These are phyloP conservation scores for Lyophyllum decastes DNA, from an alignment of 768 basidiomycete genomes.

Conservation along the genomic window DNA sequence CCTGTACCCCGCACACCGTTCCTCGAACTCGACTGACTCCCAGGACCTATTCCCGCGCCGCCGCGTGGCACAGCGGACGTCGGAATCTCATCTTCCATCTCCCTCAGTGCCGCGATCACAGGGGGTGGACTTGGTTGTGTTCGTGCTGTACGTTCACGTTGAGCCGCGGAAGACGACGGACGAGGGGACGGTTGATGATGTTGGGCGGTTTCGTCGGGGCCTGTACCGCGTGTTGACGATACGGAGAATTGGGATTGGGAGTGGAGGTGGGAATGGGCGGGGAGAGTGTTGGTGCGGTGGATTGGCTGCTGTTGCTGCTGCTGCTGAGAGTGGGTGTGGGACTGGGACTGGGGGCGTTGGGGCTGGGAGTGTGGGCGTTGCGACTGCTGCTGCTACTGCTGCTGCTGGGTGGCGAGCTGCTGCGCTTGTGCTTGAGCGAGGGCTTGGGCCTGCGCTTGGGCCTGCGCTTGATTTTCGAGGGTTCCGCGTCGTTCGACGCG, in stretches of 20 bases:
- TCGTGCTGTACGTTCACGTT: background rate
- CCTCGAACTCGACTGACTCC: constrained; percentile 23
- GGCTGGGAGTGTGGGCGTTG: no score
- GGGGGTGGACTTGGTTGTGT: constrained; percentile 19
- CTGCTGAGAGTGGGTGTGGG: no score
- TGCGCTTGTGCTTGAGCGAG: background rate
- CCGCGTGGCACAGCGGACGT: constrained; percentile 31
- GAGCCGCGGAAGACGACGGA: constrained; percentile 4
- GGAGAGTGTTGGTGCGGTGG: constrained; percentile 19
- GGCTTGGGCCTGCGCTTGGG: constrained; percentile 20
- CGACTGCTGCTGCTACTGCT: no score
- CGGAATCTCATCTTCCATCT: constrained; percentile 23
- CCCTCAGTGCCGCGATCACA: constrained; percentile 19
- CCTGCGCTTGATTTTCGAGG: constrained; percentile 44
- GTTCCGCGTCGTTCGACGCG: constrained; percentile 76
- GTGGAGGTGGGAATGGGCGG: constrained; percentile 10
- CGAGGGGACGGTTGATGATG: background rate
- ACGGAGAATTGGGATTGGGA: background rate
- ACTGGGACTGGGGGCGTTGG: no score
- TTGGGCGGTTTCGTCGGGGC: constrained; percentile 1
- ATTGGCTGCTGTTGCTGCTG: constrained; percentile 6
- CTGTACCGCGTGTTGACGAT: constrained; percentile 4
- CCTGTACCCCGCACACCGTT: constrained; percentile 8
- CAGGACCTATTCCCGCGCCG: background rate
- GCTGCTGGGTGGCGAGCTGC: no score